Conservation (phyloP, 768 basidiomycete genomes). For the Boletus sp. region DNA sequence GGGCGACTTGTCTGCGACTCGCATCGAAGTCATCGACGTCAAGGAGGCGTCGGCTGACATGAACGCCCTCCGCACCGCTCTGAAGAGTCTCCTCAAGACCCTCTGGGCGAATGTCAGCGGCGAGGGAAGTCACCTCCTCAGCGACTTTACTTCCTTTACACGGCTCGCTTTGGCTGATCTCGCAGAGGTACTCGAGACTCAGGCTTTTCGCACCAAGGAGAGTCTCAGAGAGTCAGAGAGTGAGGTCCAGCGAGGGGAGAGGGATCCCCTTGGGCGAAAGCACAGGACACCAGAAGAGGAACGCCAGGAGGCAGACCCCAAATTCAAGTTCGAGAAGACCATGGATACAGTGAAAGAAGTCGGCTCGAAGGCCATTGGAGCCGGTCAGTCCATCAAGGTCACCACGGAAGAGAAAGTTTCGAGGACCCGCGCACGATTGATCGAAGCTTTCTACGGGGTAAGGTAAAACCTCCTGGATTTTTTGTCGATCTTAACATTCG, state of each 20-base stretch:
- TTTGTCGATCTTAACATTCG: not conserved
- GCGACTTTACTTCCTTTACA: slow-evolving; percentile 62
- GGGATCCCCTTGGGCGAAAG: slow-evolving; percentile 55
- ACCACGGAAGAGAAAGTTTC: slow-evolving; percentile 44
- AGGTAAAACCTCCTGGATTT: not conserved
- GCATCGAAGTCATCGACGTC: slow-evolving; percentile 35
- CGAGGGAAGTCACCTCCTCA: slow-evolving; percentile 52
- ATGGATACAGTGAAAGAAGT: slow-evolving; percentile 62
- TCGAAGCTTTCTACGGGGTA: slow-evolving; percentile 54
- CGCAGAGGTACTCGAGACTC: slow-evolving; percentile 53
- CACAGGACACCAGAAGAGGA: slow-evolving; percentile 41
- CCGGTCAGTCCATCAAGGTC: slow-evolving; percentile 41
- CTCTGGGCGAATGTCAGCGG: slow-evolving; percentile 51
- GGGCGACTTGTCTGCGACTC: slow-evolving; percentile 44
- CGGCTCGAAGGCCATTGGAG: slow-evolving; percentile 56
- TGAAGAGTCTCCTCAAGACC: slow-evolving; percentile 49
- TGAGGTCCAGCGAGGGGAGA: slow-evolving; percentile 57
- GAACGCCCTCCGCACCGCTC: slow-evolving; percentile 44
- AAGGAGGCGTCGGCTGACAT: slow-evolving; percentile 51
- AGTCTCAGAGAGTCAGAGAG: slow-evolving; percentile 52
- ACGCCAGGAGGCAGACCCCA: slow-evolving; percentile 44
- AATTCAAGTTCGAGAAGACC: slow-evolving; percentile 58
- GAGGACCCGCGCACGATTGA: slow-evolving; percentile 41
- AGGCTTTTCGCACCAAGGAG: slow-evolving; percentile 51
- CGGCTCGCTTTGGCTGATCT: slow-evolving; percentile 65